Percentiles rank a stretch among this genome's conserved stretches.
Evolutionary conservation across 371 early-diverging fungal genomes (phyloP).

Genomic region (Rhizopus sp.): DNA sequence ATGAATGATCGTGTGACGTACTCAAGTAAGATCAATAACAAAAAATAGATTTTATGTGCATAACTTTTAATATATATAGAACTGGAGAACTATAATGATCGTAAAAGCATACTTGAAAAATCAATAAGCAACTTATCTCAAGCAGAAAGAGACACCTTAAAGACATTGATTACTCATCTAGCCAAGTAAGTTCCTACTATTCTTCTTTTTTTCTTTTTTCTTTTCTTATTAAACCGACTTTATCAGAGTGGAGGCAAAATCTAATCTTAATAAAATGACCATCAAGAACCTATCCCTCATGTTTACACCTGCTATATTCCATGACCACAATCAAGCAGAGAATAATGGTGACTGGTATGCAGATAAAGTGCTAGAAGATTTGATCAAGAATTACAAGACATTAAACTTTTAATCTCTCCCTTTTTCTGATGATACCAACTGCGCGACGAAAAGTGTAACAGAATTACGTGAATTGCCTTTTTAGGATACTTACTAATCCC

Average conservation of each 20-base stretch:
- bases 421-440: too few species aligned
- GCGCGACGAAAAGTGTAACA: not conserved
- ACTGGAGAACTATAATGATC: conserved; percentile 23
- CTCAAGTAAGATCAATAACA: conserved; percentile 44
- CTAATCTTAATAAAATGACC: conserved; percentile 60
- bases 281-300: conserved; percentile 58
- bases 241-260: conserved; percentile 42
- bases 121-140: conserved; percentile 39
- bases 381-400: conserved; percentile 30
- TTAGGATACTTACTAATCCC: not conserved
- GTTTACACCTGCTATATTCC: conserved; percentile 65
- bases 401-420: conserved; percentile 2
- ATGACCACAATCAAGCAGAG: conserved; percentile 58
- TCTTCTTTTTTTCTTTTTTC: not conserved
- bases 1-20: conserved; percentile 58
- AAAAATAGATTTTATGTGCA: not conserved
- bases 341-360: conserved; percentile 47
- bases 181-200: conserved; percentile 40
- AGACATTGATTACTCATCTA: conserved; percentile 51
- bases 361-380: conserved; percentile 46
- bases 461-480: not conserved
- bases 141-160: conserved; percentile 53
- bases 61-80: conserved; percentile 16
- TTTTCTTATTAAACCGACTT: not conserved
- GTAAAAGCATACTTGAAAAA: conserved; percentile 35